A percentile compares a stretch with the other conserved stretches of the same genome.
phyloP scores from a whole-genome alignment of 2,329 filamentous ascomycete species.

The Arthrinium phaeospermum region DNA sequence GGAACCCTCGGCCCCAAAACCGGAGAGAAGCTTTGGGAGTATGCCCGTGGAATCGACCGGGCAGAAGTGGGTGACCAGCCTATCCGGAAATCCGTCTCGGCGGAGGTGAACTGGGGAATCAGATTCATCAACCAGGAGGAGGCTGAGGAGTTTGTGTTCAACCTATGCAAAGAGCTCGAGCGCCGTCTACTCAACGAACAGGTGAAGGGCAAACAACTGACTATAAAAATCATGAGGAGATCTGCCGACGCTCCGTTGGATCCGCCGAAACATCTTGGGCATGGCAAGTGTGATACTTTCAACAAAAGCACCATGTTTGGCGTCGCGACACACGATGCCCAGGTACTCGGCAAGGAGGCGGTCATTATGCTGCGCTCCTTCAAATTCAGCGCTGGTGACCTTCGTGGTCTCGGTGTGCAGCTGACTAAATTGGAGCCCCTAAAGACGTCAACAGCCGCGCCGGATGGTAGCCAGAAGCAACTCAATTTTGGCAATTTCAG shows the following conservation, averaged over 20 bases:
- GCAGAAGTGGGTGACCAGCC: constrained; percentile 86
- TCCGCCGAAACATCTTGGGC: constrained; percentile 89
- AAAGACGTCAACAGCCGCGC: constrained; percentile 60
- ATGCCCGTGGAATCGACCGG: constrained; percentile 84
- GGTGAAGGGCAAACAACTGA: constrained; percentile 86
- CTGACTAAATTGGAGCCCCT: constrained; percentile 90
- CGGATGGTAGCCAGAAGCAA: constrained; percentile 78
- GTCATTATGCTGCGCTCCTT: constrained; percentile 83
- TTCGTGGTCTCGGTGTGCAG: constrained; percentile 91
- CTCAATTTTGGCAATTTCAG: constrained; percentile 71
- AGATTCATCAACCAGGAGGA: constrained; percentile 91
- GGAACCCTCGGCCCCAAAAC: constrained; percentile 87
- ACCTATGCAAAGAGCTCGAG: constrained; percentile 84
- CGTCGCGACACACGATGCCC: constrained; percentile 78
- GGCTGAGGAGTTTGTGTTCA: constrained; percentile 88
- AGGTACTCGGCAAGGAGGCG: constrained; percentile 78
- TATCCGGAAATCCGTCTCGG: constrained; percentile 90
- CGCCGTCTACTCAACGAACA: constrained; percentile 80
- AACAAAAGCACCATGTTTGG: constrained; percentile 87
- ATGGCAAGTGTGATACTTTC: constrained; percentile 93
- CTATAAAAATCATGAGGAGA: constrained; percentile 93
- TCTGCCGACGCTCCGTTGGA: constrained; percentile 87
- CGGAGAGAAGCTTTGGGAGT: constrained; percentile 88
- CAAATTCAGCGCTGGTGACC: constrained; percentile 85
- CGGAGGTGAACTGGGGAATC: constrained; percentile 98